phyloP scores from a whole-genome alignment of 768 basidiomycete genomes.

The Rhizopogon rudus region DNA sequence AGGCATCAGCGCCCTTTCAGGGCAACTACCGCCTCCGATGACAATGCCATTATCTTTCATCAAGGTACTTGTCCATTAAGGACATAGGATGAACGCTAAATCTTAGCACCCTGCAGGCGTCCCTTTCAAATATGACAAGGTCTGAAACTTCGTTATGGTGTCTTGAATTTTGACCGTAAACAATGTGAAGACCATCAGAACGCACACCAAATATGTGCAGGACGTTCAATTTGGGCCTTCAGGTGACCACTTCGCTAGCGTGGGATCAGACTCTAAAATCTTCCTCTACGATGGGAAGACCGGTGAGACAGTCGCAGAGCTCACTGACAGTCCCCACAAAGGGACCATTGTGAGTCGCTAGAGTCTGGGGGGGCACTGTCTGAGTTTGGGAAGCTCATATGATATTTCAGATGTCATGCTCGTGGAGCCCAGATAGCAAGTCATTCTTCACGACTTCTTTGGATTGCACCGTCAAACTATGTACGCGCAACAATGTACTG shows the following conservation, averaged over 20 bases:
- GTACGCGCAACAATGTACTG: constrained; percentile 37
- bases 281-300: constrained; percentile 90
- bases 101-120: constrained; percentile 39
- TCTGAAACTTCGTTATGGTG: constrained; percentile 10
- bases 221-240: constrained; percentile 80
- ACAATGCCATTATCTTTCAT: constrained; percentile 76
- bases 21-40: constrained; percentile 86
- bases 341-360: constrained; percentile 62
- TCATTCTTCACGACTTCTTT: constrained; percentile 77
- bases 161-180: background rate
- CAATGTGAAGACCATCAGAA: constrained; percentile 66
- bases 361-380: no score
- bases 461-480: constrained; percentile 84
- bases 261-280: constrained; percentile 82
- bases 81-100: background rate
- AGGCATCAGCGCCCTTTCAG: constrained; percentile 87
- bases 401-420: constrained; percentile 52
- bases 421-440: constrained; percentile 79
- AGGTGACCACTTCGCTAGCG: constrained; percentile 82
- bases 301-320: constrained; percentile 70
- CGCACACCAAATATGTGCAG: constrained; percentile 90
- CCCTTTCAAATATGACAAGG: constrained; percentile 90
- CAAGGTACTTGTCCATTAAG: constrained; percentile 43
- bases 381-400: background rate
- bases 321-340: constrained; percentile 65